phyloP scores from a whole-genome alignment of 805 yeast species.

The Zygotorulaspora sp. region DNA sequence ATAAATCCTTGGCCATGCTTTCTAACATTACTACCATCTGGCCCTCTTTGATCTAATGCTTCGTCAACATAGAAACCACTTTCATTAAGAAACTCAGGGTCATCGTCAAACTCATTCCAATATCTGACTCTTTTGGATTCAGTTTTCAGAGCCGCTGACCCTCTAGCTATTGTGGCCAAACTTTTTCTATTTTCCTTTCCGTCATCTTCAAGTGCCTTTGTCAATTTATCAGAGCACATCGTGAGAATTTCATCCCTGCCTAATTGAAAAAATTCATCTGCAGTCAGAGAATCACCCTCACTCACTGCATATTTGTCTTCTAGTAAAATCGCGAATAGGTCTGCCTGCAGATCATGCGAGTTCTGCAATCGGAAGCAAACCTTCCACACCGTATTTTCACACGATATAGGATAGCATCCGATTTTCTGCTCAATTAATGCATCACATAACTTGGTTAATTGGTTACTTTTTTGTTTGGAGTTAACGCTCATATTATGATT shows the following conservation, averaged over 20 bases:
- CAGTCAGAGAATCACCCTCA: slow-evolving; percentile 10
- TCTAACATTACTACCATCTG: background rate
- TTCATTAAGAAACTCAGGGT: slow-evolving; percentile 17
- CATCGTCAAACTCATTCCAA: slow-evolving; percentile 36
- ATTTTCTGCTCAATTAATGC: slow-evolving; percentile 21
- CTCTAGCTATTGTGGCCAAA: slow-evolving; percentile 2
- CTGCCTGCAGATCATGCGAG: slow-evolving; percentile 15
- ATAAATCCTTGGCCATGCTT: slow-evolving; percentile 24
- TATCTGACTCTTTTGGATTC: slow-evolving; percentile 20
- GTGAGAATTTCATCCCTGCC: slow-evolving; percentile 17
- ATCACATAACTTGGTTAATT: slow-evolving; percentile 8
- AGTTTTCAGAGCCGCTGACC: background rate
- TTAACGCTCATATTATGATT: background rate
- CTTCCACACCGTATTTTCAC: slow-evolving; percentile 24
- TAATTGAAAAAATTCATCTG: slow-evolving; percentile 24
- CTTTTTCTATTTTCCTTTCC: slow-evolving; percentile 2
- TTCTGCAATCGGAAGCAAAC: slow-evolving; percentile 13
- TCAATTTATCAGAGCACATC: slow-evolving; percentile 5
- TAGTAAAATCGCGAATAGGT: slow-evolving; percentile 16
- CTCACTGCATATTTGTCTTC: slow-evolving; percentile 17
- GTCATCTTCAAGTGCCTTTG: background rate
- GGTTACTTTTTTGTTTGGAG: background rate
- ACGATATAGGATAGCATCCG: slow-evolving; percentile 22
- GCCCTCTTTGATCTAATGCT: slow-evolving; percentile 5
- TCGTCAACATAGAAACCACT: slow-evolving; percentile 16